Base-by-base conservation (phyloP, 2,329 filamentous ascomycete genomes). In the Calonectria pauciramosa region DNA sequence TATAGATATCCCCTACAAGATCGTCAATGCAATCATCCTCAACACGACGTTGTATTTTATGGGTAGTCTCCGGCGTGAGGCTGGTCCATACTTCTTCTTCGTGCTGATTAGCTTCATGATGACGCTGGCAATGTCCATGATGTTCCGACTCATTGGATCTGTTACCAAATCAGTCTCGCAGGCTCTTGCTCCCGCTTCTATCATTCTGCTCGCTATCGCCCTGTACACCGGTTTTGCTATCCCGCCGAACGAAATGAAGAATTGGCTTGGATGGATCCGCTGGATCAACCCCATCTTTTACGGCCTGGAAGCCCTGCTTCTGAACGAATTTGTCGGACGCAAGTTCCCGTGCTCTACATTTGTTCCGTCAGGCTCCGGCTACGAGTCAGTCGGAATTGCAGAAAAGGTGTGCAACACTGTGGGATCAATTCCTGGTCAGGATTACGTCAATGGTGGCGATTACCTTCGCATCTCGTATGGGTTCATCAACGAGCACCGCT, bases 281-380 rank as follows among this genome's bases (percentile, higher is more conserved):
- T 94, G 92, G 92, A 90, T 94, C 70, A 91, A 90, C 67, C 82
- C 92, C 2, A 88, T 93, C 14, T 89, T 87, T 3, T 94, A 94
- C 75, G 91, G 88, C 0, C 93, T 94, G 77, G 92, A 94, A 78
- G 86, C 87, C 1, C 84, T 94, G 13, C 90, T 92, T 87, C 84
- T 90, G 70, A 94, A 93, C 80, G 93, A 94, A 76, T 90, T 91
- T 68, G 84, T 86, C 28, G 85, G 86, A 13, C 85, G 85, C 14
- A 77, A 84, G 3, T 90, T 89, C 47, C 79, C 83, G 0, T 93
- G 91, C 74, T 85, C 87, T 1, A 79, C 59, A 2, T 82, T 82
- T 36, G 80, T 85, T 2, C 84, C 85, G 0, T 32, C 75, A 3
- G 79, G 75, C 0, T 69, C 75, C 1, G 68, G 71, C 0, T 81